Conservation (phyloP, 495 filamentous ascomycete genomes). For the Margaritispora aquatica region DNA sequence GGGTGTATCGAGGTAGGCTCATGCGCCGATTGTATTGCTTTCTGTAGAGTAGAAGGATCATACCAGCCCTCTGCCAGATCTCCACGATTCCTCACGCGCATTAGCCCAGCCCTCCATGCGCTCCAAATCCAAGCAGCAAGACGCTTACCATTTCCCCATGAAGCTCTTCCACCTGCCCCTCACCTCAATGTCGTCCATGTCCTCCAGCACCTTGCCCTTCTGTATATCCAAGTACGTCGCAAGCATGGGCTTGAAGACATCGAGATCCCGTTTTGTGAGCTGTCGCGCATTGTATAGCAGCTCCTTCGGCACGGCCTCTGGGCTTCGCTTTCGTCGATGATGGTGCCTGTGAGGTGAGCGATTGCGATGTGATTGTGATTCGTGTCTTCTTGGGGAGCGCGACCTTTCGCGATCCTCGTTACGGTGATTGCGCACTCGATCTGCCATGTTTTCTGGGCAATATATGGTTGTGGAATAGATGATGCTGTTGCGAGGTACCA, state of each 20-base stretch:
- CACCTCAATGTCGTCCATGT: conserved; percentile 61
- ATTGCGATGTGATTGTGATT: conserved; percentile 10
- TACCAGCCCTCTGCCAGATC: conserved; percentile 95
- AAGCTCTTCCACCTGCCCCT: conserved; percentile 94
- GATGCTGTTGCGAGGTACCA: too few relatives aligned
- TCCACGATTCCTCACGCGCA: conserved; percentile 70
- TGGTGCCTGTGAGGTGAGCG: conserved; percentile 23
- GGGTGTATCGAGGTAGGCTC: conserved; percentile 11
- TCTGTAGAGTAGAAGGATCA: conserved; percentile 57
- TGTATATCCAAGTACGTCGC: conserved; percentile 86
- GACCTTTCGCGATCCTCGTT: conserved; percentile 12
- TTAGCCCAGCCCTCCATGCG: conserved; percentile 26
- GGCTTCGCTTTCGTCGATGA: conserved; percentile 11
- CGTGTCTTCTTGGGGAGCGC: conserved; percentile 16
- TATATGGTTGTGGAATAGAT: neutral
- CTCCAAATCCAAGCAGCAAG: neutral
- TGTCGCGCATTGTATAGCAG: conserved; percentile 63
- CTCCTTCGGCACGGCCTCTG: neutral
- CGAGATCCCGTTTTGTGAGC: conserved; percentile 60
- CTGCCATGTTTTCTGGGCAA: conserved; percentile 5
- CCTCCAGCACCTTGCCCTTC: conserved; percentile 60
- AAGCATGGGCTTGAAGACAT: conserved; percentile 63
- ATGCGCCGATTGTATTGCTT: conserved; percentile 32
- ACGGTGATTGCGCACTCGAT: conserved; percentile 1
- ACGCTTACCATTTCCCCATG: conserved; percentile 70